A percentile compares a stretch with the other conserved stretches of the same genome.
Evolutionary conservation across 768 basidiomycete species (phyloP).

Genomic region (Lactifluus volemus): DNA sequence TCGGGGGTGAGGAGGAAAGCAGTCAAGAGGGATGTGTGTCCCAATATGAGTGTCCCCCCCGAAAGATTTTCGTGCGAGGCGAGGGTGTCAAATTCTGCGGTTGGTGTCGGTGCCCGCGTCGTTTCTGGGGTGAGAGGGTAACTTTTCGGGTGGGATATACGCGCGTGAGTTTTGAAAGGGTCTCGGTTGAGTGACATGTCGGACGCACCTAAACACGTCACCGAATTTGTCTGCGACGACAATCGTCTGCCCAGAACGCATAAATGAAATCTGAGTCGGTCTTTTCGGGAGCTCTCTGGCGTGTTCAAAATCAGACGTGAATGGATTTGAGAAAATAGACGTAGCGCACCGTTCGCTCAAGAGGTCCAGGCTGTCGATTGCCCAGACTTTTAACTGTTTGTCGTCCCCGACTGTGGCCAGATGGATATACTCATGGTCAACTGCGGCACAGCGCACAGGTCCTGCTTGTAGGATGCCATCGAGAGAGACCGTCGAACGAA

Average conservation of each 20-base stretch:
- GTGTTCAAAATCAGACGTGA: not conserved
- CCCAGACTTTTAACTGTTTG: conserved; percentile 74
- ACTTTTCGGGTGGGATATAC: conserved; percentile 54
- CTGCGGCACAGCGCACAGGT: conserved; percentile 49
- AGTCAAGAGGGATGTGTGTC: conserved; percentile 84
- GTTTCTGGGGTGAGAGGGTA: conserved; percentile 22
- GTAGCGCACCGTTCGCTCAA: conserved; percentile 51
- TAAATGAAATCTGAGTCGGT: conserved; percentile 61
- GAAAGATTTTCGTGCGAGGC: conserved; percentile 64
- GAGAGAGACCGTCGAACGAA: conserved; percentile 35
- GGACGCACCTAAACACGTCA: conserved; percentile 69
- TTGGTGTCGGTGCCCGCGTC: not conserved
- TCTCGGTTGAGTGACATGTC: conserved; percentile 8
- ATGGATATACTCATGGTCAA: conserved; percentile 37
- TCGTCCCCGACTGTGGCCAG: conserved; percentile 68
- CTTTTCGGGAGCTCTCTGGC: conserved; percentile 76
- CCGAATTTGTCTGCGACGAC: conserved; percentile 92
- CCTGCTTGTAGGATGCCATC: conserved; percentile 38
- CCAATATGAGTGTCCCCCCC: conserved; percentile 62
- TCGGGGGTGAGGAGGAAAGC: conserved; percentile 58
- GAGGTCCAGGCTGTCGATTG: conserved; percentile 44
- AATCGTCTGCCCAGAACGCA: conserved; percentile 52
- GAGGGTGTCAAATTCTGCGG: conserved; percentile 23
- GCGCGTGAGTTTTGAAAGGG: not conserved
- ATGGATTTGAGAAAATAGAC: not conserved